Base-by-base conservation (phyloP, 768 basidiomycete genomes). In the Cubamyces sp. region DNA sequence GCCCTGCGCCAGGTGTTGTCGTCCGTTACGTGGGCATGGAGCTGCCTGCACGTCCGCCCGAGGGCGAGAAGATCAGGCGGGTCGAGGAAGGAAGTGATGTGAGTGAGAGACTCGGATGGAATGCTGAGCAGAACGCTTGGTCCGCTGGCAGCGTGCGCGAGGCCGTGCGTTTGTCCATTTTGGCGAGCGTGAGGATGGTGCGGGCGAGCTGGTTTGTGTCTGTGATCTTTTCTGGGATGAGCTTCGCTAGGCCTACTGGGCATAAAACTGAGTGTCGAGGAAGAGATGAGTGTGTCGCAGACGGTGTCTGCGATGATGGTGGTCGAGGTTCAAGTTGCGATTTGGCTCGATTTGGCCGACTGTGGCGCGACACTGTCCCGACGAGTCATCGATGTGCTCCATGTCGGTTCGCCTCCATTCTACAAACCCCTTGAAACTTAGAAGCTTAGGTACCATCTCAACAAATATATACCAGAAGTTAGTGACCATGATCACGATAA, bases 1-100 rank as follows among this genome's bases (percentile, higher is more conserved):
- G 92, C 92, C 21, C 84, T 78, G 53, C 83, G 80, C 92, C 92
- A 94, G 39, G 90, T 92, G 69, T 84, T 87, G 62, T 94, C 92
- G 68, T 90, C 82, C 57, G 82, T 82, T 80, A 92, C 76, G 80
- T 92, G 91, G 64, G 81, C 76, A 70, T 81, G 78, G 58, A 92
- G 78, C 61, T 69, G 70, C 49, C 72, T 76, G 74, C 80, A 82
- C 61, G 87, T 84, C 66, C 74, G 70, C 21, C 80, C 79, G 66
- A 94, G 83, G 1, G 81, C 74, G 46, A 86, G 70, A 37, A 94
- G 82, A 3, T 84, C 79, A 1, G 77, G 79, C 0, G 90, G 90
- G 67, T 85, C 79, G 56, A 93, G 84, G 72, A 86, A 84, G 9
- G 89, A 81, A 11, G 91, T 90, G 75, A 93, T 81, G 58, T 89